These are phyloP conservation scores for Pythium apleroticum DNA, from an alignment of 352 stramenopile genomes.

Conservation along the genomic window DNA sequence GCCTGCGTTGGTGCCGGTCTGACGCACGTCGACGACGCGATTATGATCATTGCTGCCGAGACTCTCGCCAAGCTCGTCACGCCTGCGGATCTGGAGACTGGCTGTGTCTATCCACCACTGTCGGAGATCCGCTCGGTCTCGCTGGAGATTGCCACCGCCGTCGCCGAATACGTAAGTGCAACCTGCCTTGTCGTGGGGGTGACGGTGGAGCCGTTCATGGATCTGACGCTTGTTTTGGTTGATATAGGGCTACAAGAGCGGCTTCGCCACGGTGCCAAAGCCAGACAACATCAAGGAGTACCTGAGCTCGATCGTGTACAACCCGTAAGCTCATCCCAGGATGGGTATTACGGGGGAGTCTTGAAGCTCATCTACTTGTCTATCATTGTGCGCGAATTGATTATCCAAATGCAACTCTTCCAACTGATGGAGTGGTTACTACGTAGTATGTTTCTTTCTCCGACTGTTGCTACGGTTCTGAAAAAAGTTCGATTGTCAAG, in stretches of 20 bases:
- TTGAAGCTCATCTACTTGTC: constrained; percentile 3
- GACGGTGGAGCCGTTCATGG: not conserved
- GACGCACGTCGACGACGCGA: constrained; percentile 74
- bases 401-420: not conserved
- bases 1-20: constrained; percentile 88
- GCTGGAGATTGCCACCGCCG: constrained; percentile 90
- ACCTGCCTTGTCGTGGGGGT: not conserved
- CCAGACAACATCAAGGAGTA: constrained; percentile 54
- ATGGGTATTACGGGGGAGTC: not conserved
- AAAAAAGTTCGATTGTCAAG: no score
- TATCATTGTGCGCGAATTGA: constrained; percentile 1
- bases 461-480: no score
- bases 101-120: constrained; percentile 94
- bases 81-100: constrained; percentile 87
- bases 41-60: constrained; percentile 84
- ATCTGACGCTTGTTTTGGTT: constrained; percentile 9
- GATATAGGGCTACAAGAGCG: constrained; percentile 54
- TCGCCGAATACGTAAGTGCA: constrained; percentile 79
- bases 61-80: constrained; percentile 75
- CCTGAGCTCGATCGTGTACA: constrained; percentile 70
- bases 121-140: constrained; percentile 92
- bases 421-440: no score
- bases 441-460: no score
- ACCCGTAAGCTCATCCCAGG: constrained; percentile 39
- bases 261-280: constrained; percentile 53